Evolutionary conservation across 1,284 basidiomycete species (phyloP).

Genomic region (Pyrrhoderma lamaoense): DNA sequence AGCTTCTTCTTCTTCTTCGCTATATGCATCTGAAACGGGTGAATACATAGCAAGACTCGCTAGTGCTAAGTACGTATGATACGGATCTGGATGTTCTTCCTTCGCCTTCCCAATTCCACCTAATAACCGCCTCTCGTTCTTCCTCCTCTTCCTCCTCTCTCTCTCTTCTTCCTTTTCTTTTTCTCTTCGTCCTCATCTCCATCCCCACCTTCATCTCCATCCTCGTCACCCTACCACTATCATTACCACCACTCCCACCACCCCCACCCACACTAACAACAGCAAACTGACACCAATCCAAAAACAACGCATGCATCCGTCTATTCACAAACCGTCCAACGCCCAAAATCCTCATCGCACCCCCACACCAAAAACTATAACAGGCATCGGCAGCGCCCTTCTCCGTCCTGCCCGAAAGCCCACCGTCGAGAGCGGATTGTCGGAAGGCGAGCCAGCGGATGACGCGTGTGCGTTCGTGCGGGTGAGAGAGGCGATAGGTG

Average conservation of each 20-base stretch:
- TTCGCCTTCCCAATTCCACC: slow-evolving; percentile 83
- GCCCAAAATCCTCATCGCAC: slow-evolving; percentile 43
- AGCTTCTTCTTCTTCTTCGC: not conserved
- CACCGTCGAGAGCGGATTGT: slow-evolving; percentile 54
- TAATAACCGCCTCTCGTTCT: slow-evolving; percentile 31
- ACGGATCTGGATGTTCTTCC: slow-evolving; percentile 71
- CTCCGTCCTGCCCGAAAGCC: slow-evolving; percentile 80
- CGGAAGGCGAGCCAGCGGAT: slow-evolving; percentile 75
- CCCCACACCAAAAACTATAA: slow-evolving; percentile 93
- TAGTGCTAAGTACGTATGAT: slow-evolving; percentile 84
- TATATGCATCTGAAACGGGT: slow-evolving; percentile 22
- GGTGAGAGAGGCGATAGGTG: slow-evolving; percentile 30
- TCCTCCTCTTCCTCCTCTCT: too few relatives aligned
- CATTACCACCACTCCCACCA: too few relatives aligned
- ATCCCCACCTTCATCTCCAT: too few relatives aligned
- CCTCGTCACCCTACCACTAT: too few relatives aligned
- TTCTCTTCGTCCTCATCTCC: too few relatives aligned
- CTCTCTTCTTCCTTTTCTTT: too few relatives aligned
- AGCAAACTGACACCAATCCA: slow-evolving; percentile 69
- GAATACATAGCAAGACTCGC: slow-evolving; percentile 71
- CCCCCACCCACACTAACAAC: too few relatives aligned
- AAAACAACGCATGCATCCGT: slow-evolving; percentile 49
- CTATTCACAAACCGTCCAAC: slow-evolving; percentile 46
- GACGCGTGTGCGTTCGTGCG: slow-evolving; percentile 42
- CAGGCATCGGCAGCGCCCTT: slow-evolving; percentile 80